phyloP scores from a whole-genome alignment of 1,139 yeast species.

The Pichia sp. region DNA sequence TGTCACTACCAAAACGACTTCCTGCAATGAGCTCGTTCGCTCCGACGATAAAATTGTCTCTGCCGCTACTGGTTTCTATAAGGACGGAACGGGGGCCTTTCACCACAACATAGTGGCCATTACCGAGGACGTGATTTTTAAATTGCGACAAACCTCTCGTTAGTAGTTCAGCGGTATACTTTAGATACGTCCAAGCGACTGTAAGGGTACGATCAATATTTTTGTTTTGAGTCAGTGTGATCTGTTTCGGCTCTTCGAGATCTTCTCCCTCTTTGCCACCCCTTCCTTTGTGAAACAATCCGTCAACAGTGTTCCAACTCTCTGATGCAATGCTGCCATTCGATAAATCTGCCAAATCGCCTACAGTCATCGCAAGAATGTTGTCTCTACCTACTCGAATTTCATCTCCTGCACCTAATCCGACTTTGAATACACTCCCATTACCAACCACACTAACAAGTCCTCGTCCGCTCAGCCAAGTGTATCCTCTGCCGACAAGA shows the following conservation, averaged over 20 bases:
- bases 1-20: not conserved
- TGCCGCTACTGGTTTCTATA: conserved; percentile 38
- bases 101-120: conserved; percentile 44
- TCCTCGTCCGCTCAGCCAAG: conserved; percentile 56
- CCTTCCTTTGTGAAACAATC: conserved; percentile 9
- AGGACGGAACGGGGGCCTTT: conserved; percentile 55
- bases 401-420: conserved; percentile 45
- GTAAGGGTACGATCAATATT: conserved; percentile 6
- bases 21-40: conserved; percentile 2
- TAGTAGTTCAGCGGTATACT: not conserved
- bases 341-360: conserved; percentile 38
- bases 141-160: not conserved
- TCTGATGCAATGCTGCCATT: conserved; percentile 18
- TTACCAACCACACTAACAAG: conserved; percentile 52
- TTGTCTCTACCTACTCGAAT: conserved; percentile 45
- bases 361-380: conserved; percentile 49
- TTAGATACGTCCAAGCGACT: not conserved
- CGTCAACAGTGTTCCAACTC: conserved; percentile 14
- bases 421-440: conserved; percentile 52
- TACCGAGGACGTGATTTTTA: conserved; percentile 25
- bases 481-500: conserved; percentile 41
- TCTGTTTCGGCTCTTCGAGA: not conserved
- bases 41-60: conserved; percentile 20
- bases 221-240: conserved; percentile 7
- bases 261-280: not conserved